A percentile compares a stretch with the other conserved stretches of the same genome.
Conservation (phyloP, 805 yeast species). For the Myxozyma lipomycoides region DNA sequence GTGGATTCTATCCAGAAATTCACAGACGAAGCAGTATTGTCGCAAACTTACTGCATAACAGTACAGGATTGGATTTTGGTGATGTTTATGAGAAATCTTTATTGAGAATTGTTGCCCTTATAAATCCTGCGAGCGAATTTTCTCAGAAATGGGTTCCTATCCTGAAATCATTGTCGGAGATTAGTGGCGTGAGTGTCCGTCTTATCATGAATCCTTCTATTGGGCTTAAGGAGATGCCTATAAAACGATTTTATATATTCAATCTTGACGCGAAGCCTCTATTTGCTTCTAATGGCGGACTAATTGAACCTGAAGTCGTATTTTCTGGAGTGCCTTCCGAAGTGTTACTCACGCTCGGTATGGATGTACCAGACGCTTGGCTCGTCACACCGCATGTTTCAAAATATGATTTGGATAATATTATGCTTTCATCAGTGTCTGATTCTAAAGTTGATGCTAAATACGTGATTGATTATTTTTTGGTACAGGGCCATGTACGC, state of each 20-base stretch:
- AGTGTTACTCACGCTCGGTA: constrained; percentile 50
- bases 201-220: constrained; percentile 57
- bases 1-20: constrained; percentile 5
- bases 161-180: constrained; percentile 39
- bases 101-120: constrained; percentile 54
- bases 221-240: constrained; percentile 42
- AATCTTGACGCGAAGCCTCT: constrained; percentile 39
- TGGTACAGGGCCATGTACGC: constrained; percentile 68
- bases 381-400: constrained; percentile 51
- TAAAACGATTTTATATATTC: constrained; percentile 58
- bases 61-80: constrained; percentile 28
- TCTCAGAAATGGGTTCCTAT: constrained; percentile 62
- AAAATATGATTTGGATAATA: constrained; percentile 59
- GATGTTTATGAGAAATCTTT: constrained; percentile 35
- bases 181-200: constrained; percentile 51
- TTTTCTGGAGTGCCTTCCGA: constrained; percentile 52
- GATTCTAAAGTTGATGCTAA: constrained; percentile 40
- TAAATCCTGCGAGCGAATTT: constrained; percentile 69
- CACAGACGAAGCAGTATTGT: constrained; percentile 8
- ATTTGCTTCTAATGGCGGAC: constrained; percentile 35
- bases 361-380: constrained; percentile 68
- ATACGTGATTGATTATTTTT: constrained; percentile 50
- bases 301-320: constrained; percentile 32
- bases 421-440: constrained; percentile 44
- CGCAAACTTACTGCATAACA: constrained; percentile 3